Percentiles rank a stretch among this genome's conserved stretches.
Evolutionary conservation across 768 basidiomycete genomes (phyloP).

Genomic region (Serendipita sp.): DNA sequence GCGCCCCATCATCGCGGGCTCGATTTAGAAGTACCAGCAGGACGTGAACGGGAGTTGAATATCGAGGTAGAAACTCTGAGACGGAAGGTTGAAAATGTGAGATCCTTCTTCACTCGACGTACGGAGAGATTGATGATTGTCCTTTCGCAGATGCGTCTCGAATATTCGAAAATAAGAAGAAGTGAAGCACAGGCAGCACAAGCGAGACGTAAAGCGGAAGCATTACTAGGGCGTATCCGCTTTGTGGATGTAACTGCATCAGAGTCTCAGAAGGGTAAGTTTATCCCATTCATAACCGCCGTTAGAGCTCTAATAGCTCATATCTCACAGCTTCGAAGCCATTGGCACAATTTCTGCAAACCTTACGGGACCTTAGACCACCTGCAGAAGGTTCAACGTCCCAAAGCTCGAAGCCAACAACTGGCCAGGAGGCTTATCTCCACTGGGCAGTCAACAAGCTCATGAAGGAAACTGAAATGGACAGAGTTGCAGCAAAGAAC

Average conservation of each 20-base stretch:
- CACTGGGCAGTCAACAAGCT: slow-evolving; percentile 58
- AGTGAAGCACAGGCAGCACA: slow-evolving; percentile 40
- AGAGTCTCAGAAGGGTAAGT: slow-evolving; percentile 28
- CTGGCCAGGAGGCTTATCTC: slow-evolving; percentile 53
- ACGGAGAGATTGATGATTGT: slow-evolving; percentile 5
- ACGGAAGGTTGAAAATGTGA: slow-evolving; percentile 49
- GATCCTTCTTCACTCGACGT: slow-evolving; percentile 17
- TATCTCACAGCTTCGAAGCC: slow-evolving; percentile 9
- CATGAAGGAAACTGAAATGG: slow-evolving; percentile 20
- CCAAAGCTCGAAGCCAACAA: slow-evolving; percentile 67
- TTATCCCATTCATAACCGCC: slow-evolving; percentile 16
- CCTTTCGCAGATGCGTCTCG: not conserved
- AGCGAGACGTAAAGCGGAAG: slow-evolving; percentile 34
- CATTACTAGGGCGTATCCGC: slow-evolving; percentile 25
- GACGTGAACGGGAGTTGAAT: slow-evolving; percentile 34
- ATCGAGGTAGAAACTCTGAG: slow-evolving; percentile 54
- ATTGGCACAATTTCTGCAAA: slow-evolving; percentile 25
- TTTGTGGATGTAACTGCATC: not conserved
- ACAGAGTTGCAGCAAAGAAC: not conserved
- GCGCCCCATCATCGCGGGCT: slow-evolving; percentile 61
- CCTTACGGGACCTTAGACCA: slow-evolving; percentile 21
- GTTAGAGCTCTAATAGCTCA: not conserved
- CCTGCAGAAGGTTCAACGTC: slow-evolving; percentile 12
- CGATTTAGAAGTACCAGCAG: slow-evolving; percentile 43
- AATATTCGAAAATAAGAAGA: slow-evolving; percentile 34